Base-by-base conservation (phyloP, 1,284 basidiomycete species). In the Leccinum pachyderme region DNA sequence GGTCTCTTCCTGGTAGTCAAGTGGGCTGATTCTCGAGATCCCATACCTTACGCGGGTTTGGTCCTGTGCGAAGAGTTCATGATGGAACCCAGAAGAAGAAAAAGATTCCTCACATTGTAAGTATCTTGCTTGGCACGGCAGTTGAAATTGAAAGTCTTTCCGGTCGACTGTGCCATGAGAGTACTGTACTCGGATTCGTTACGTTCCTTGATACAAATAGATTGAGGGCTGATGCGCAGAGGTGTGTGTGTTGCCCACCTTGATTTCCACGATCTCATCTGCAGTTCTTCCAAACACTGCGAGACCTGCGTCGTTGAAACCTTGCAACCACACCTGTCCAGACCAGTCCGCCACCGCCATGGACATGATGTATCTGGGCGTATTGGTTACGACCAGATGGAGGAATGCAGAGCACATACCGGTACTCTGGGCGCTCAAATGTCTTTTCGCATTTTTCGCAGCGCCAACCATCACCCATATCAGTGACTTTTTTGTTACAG, bases 371-470 rank as follows among this genome's bases (percentile, higher is more conserved):
- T 98, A 99, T 60, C 94, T 96, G 62, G 18, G 4, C 32, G 25
- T 39, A 56, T 47, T 18, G 49, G 33, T 58, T 47, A 49, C 31
- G 7, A 54, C 39, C 44, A 39, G 13, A 46, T 18, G 43, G n/a
- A 48, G 15, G 27, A 46, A 41, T n/a, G 31, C 9, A 27, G 31
- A 47, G 25, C 9, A 49, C 83, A 59, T 62, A 93, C 91, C 96
- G 81, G 71, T 95, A 84, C 63, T 93, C 83, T 4, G 96, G 96
- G 33, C 78, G 77, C 7, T 79, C 77, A 69, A 83, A 91, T 53
- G 74, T 82, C 65, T 82, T 83, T 57, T 93, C 84, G 71, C 97
- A 99, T 73, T 96, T 98, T 67, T 99, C 96, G 72, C 97, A 99
- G 47, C 84, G 77, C 95, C 95, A 99, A 24, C 77, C 80, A 47